Conservation (phyloP, 1,139 yeast genomes). For the Kodamaea alishanica region DNA sequence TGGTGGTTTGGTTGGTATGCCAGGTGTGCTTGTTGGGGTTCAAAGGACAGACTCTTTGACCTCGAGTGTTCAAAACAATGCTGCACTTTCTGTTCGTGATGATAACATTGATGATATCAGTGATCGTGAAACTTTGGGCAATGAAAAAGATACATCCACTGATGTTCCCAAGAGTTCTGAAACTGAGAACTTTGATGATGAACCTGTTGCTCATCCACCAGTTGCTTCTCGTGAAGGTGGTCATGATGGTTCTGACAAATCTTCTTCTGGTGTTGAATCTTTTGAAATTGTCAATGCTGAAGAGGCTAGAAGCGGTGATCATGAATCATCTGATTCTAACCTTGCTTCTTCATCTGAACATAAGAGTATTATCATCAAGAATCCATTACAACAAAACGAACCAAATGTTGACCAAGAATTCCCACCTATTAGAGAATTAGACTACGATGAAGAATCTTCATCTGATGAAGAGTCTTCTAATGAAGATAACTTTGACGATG, state of each 20-base stretch:
- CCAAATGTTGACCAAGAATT: conserved; percentile 45
- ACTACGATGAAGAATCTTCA: conserved; percentile 52
- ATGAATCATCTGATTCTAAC: conserved; percentile 7
- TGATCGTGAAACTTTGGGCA: conserved; percentile 54
- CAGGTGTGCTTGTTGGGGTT: conserved; percentile 45
- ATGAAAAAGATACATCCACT: conserved; percentile 15
- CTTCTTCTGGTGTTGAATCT: conserved; percentile 49
- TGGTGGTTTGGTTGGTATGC: conserved; percentile 47
- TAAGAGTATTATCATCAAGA: not conserved
- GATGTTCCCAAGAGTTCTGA: conserved; percentile 18
- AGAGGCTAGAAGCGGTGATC: conserved; percentile 26
- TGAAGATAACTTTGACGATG: conserved; percentile 39
- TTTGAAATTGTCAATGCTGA: conserved; percentile 48
- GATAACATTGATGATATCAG: conserved; percentile 61
- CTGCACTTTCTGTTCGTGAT: conserved; percentile 84
- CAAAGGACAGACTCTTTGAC: conserved; percentile 74
- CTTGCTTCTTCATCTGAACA: conserved; percentile 3
- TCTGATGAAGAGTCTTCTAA: conserved; percentile 37
- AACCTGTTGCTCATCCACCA: conserved; percentile 5
- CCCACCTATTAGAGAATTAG: conserved; percentile 69
- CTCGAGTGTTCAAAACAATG: conserved; percentile 87
- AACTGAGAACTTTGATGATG: conserved; percentile 14
- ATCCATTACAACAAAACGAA: conserved; percentile 1
- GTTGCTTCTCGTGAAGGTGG: conserved; percentile 13
- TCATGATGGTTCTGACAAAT: conserved; percentile 35